phyloP scores from a whole-genome alignment of 1,284 basidiomycete species.

The Tilletia walkeri region DNA sequence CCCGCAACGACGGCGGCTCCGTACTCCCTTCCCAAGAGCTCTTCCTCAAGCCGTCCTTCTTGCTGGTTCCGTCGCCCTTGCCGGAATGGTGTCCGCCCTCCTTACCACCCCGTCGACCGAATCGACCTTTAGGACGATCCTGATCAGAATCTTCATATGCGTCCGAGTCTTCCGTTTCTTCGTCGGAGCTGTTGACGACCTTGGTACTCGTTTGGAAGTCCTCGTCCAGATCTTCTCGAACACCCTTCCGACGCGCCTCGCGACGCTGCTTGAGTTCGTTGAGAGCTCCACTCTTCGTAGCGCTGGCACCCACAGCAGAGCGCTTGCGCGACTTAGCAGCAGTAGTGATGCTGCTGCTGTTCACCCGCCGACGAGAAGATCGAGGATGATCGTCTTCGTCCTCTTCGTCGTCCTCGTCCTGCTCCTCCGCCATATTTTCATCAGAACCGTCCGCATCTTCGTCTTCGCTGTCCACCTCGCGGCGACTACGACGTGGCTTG shows the following conservation, averaged over 20 bases:
- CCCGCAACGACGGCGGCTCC: slow-evolving; percentile 16
- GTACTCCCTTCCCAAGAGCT: slow-evolving; percentile 67
- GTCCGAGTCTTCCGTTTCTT: slow-evolving; percentile 36
- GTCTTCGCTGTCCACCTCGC: slow-evolving; percentile 61
- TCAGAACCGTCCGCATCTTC: slow-evolving; percentile 66
- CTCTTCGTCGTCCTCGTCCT: slow-evolving; percentile 54
- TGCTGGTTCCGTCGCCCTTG: slow-evolving; percentile 61
- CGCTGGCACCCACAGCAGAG: slow-evolving; percentile 3
- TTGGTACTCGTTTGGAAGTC: slow-evolving; percentile 25
- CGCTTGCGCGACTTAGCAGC: slow-evolving; percentile 17
- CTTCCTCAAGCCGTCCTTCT: slow-evolving; percentile 63
- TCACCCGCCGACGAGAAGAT: not conserved
- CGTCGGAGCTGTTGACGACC: slow-evolving; percentile 19
- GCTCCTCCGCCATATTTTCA: slow-evolving; percentile 78
- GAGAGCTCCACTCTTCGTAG: not conserved
- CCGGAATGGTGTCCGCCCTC: not conserved
- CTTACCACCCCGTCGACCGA: not conserved
- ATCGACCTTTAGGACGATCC: slow-evolving; percentile 52
- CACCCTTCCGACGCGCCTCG: not conserved
- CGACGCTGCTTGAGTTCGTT: slow-evolving; percentile 7
- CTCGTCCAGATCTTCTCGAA: slow-evolving; percentile 24
- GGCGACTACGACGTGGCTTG: slow-evolving; percentile 23
- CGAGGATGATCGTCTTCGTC: not conserved
- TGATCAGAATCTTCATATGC: slow-evolving; percentile 73
- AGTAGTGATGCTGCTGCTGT: slow-evolving; percentile 1